Percentiles rank a stretch among this genome's conserved stretches.
Evolutionary conservation across 805 yeast species (phyloP).

Genomic region (Spathaspora gorwiae): DNA sequence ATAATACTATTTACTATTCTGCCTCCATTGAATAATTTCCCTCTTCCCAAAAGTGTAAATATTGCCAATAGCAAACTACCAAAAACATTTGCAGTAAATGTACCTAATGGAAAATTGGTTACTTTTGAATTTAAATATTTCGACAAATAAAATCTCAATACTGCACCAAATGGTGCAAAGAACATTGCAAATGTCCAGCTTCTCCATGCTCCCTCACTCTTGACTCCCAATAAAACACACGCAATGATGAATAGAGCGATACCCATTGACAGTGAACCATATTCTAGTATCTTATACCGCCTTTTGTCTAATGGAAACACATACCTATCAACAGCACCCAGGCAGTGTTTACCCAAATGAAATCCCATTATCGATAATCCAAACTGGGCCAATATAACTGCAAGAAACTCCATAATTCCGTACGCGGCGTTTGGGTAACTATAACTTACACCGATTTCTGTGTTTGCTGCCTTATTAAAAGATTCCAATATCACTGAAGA

Average conservation of each 20-base stretch:
- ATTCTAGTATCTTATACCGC: constrained; percentile 19
- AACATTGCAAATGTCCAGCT: constrained; percentile 64
- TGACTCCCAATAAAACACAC: constrained; percentile 40
- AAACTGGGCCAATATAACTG: constrained; percentile 58
- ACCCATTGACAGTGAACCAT: constrained; percentile 17
- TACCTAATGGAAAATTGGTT: constrained; percentile 51
- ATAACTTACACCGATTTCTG: constrained; percentile 26
- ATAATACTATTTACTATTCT: constrained; percentile 25
- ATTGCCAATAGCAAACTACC: constrained; percentile 45
- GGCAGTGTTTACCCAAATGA: constrained; percentile 52
- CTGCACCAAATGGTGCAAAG: constrained; percentile 71
- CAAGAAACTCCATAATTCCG: constrained; percentile 71
- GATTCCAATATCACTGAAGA: constrained; percentile 59
- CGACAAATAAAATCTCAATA: constrained; percentile 52
- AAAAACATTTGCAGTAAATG: constrained; percentile 43
- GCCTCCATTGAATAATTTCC: constrained; percentile 22
- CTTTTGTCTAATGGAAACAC: constrained; percentile 13
- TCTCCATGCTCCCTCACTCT: constrained; percentile 45
- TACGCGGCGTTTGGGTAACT: constrained; percentile 61
- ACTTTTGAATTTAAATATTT: constrained; percentile 40
- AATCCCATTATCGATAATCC: constrained; percentile 59
- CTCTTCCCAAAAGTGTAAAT: constrained; percentile 41
- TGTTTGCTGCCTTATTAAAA: constrained; percentile 46
- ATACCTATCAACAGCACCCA: constrained; percentile 19
- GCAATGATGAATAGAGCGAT: constrained; percentile 22